Evolutionary conservation across 305 asterid genomes (phyloP), one percentile per base, ranked within the genome.

Genomic region (Petunia hybrid): DNA sequence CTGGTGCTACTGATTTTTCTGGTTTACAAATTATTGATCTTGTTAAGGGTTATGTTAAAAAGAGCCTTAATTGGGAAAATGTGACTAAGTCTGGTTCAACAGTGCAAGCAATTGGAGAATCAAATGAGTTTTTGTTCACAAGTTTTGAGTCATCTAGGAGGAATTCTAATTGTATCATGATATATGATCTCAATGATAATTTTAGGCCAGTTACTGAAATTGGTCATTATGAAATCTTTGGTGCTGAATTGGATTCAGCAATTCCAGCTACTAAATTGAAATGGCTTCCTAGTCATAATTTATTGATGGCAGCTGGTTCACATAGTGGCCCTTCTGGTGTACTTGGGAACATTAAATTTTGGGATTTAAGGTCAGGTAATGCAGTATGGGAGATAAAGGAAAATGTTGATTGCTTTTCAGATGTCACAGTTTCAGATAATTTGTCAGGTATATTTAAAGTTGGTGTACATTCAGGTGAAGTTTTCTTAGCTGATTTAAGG

Each of bases 131-230:
- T 71, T 56, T 93, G 48, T 92, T 94, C 89, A 89, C 97, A 1
- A 94, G 98, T 88, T 94, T 92, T n/a, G 98, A 94, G 86, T 94
- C 98, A 0, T 86, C 93, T 22, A 74, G 97, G 86, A 85, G 97
- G 12, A 94, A 94, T 56, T 94, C 98, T 0, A 94, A 84, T 76
- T 94, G 95, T 82, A 89, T 94, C 7, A 89, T 88, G 95, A 85
- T 92, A 3, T 92, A 92, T 59, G 97, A 93, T 80, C 81, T 88
- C 16, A 82, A 89, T 8, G 87, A 85, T 62, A 68, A 81, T 80
- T 84, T 94, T 38, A 84, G 86, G 71, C 89, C 91, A 1, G 90
- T 90, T 14, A 65, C 87, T 4, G 85, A 85, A 10, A 83, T 94
- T 14, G 92, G 92, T 35, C 97, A 94, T 76, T 87, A 86, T 63